Base-by-base conservation (phyloP, 352 stramenopile genomes). In the Globisporangium apiculatum region DNA sequence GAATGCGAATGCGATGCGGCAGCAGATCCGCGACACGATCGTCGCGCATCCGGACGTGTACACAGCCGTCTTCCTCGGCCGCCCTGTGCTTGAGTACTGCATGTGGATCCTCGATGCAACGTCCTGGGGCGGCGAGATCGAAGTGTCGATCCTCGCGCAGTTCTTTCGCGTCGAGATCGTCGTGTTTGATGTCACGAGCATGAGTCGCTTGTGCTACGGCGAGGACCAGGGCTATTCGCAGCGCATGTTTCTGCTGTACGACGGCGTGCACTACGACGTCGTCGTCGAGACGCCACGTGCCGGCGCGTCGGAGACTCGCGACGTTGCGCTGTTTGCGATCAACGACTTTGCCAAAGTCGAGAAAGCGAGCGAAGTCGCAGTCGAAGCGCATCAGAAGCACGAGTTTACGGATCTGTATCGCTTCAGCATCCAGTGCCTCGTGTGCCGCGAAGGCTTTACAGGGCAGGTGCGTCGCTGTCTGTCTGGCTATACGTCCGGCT, bases 311-410 rank as follows among this genome's bases (percentile, higher is more conserved):
- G 73, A 86, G 54, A 74, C 67, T 37, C 71, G 79, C 15, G 81
- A 93, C 49, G 67, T 71, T 36, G 78, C 77, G 11, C 69, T 90
- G 12, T 93, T 93, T 51, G 55, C 81, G 4, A 91, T 93, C 62
- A 93, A 93, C 51, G 81, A 93, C 67, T 91, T 93, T 46, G 53
- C 66, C n/a, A 93, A 91, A 68, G 83, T 89, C 5, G 81, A 93
- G 64, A 72, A 68, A 17, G 83, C 83, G 3, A 93, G 83, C 49
- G 81, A 91, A 68, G 76, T 93, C 31, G 83, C 83, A 7, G 79
- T 93, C 15, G 81, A 87, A 60, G 83, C 83, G 43, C 81, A 93
- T 69, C 83, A 86, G 72, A 93, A 87, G 51, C 83, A 93, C 62
- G 81, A 90, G 54, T 93, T 82, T 57, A 93, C 83, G 9, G 80